Conservation (phyloP, 345 rosid species). For the Eucalyptus erythrocorys region DNA sequence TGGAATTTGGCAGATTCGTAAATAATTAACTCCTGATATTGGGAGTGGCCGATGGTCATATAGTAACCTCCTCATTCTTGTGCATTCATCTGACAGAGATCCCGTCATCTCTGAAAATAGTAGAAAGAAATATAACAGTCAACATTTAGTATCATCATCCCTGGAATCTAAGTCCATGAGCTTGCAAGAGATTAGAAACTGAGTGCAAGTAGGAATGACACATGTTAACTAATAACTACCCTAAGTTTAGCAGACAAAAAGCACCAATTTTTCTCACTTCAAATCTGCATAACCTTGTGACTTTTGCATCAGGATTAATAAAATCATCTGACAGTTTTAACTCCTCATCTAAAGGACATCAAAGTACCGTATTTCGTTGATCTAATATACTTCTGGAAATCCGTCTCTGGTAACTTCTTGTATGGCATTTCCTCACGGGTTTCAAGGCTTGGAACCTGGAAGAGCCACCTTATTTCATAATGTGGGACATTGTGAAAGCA, state of each 20-base stretch:
- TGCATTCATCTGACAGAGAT: constrained; percentile 9
- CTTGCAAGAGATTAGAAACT: not conserved
- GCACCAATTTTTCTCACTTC: not conserved
- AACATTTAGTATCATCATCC: not conserved
- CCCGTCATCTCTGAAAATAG: constrained; percentile 49
- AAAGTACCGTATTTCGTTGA: constrained; percentile 44
- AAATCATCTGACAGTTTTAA: not conserved
- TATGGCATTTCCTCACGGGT: constrained; percentile 43
- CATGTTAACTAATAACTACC: not conserved
- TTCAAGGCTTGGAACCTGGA: constrained; percentile 56
- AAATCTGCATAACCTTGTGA: not conserved
- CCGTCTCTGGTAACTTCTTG: constrained; percentile 57
- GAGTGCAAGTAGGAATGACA: not conserved
- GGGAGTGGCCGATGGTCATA: constrained; percentile 64
- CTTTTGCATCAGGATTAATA: not conserved
- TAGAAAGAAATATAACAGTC: not conserved
- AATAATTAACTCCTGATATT: constrained; percentile 45
- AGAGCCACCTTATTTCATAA: not conserved
- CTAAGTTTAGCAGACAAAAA: not conserved
- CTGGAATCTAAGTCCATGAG: not conserved
- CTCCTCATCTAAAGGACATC: not conserved
- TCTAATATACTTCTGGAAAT: constrained; percentile 73
- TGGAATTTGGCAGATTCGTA: constrained; percentile 74
- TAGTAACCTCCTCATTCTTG: constrained; percentile 13
- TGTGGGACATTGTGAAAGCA: not conserved